phyloP scores from a whole-genome alignment of 352 stramenopile genomes.

The Globisporangium radiosum region DNA sequence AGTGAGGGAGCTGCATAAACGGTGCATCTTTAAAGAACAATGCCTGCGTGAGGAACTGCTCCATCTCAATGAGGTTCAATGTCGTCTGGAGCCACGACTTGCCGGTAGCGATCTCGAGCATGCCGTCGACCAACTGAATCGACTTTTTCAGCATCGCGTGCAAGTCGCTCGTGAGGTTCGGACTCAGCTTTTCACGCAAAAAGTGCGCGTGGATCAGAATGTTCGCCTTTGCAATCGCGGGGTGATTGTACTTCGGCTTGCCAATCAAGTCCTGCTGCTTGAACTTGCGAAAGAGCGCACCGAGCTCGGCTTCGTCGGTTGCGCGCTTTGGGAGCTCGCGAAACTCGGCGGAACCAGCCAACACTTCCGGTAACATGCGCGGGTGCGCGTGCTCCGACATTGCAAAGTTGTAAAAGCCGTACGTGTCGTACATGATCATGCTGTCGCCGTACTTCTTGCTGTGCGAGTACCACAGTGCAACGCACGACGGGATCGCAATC shows the following conservation, averaged over 20 bases:
- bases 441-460: conserved; percentile 99
- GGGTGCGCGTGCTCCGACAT: conserved; percentile 93
- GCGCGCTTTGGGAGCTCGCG: conserved; percentile 68
- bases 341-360: conserved; percentile 89
- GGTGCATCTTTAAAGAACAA: conserved; percentile 92
- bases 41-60: conserved; percentile 96
- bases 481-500: conserved; percentile 94
- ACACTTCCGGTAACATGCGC: conserved; percentile 93
- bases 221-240: conserved; percentile 79
- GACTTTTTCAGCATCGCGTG: conserved; percentile 94
- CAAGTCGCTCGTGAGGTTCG: conserved; percentile 81
- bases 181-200: conserved; percentile 78
- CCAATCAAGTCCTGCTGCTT: conserved; percentile 75
- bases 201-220: conserved; percentile 95
- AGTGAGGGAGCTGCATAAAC: conserved; percentile 89
- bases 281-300: conserved; percentile 63
- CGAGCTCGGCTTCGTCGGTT: conserved; percentile 60
- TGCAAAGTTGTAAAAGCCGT: conserved; percentile 97
- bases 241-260: conserved; percentile 84
- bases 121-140: conserved; percentile 96
- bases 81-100: conserved; percentile 94
- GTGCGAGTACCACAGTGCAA: conserved; percentile 94
- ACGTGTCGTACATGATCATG: conserved; percentile 99
- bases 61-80: conserved; percentile 95
- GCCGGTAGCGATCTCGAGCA: conserved; percentile 97